Conservation (phyloP, 192 early-diverging fungal species). For the Rhizophagus clarus region DNA sequence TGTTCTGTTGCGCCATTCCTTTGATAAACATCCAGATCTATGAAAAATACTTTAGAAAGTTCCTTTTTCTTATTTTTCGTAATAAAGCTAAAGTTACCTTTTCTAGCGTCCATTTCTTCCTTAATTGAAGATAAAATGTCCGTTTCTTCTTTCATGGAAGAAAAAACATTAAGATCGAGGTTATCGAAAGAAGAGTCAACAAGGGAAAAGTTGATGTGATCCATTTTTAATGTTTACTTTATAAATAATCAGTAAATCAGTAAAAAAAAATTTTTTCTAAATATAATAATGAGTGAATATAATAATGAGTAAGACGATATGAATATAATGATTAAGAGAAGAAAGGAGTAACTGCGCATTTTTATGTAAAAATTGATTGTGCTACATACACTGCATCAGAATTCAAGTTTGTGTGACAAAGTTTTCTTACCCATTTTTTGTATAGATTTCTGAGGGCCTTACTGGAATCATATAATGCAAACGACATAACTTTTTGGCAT, state of each 20-base stretch:
- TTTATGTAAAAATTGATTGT: background rate
- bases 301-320: too few species aligned
- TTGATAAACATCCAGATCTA: slow-evolving; percentile 1
- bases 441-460: too few species aligned
- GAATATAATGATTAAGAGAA: too few species aligned
- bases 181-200: background rate
- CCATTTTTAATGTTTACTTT: background rate
- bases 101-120: background rate
- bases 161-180: background rate
- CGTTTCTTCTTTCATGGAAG: too few species aligned
- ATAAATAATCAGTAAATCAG: background rate
- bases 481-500: too few species aligned
- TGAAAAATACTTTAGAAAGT: background rate
- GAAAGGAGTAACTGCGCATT: background rate
- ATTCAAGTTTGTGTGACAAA: too few species aligned
- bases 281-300: too few species aligned
- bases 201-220: background rate
- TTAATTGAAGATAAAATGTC: too few species aligned
- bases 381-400: too few species aligned
- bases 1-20: background rate
- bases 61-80: background rate
- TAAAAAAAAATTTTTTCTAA: too few species aligned
- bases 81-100: background rate
- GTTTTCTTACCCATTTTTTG: too few species aligned
- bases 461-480: too few species aligned